These are phyloP conservation scores for Kodamaea anthophila DNA, from an alignment of 1,139 yeast genomes.

Conservation along the genomic window DNA sequence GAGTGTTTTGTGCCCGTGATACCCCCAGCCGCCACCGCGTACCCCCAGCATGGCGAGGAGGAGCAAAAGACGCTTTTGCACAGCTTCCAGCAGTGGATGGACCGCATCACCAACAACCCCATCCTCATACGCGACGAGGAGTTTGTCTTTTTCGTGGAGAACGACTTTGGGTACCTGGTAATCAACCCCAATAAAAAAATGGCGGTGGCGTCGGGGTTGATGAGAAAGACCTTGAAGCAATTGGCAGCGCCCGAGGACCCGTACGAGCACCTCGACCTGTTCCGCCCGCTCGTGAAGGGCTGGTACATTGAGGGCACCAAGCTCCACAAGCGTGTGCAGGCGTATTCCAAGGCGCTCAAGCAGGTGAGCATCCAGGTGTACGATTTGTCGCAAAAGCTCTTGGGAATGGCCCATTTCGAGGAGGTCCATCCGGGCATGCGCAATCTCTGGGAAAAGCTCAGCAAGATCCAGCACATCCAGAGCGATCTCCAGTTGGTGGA, in stretches of 20 bases:
- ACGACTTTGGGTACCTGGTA: conserved; percentile 78
- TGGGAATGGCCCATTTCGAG: conserved; percentile 46
- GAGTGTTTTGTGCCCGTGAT: conserved; percentile 92
- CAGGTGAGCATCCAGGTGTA: conserved; percentile 51
- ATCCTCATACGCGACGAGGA: conserved; percentile 82
- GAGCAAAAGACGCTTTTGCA: conserved; percentile 53
- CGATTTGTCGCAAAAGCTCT: conserved; percentile 60
- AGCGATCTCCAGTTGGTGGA: conserved; percentile 76
- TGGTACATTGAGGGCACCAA: conserved; percentile 60
- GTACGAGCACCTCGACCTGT: conserved; percentile 68
- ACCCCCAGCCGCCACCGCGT: conserved; percentile 69
- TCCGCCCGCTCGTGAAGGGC: conserved; percentile 79
- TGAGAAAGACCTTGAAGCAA: conserved; percentile 86
- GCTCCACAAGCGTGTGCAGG: conserved; percentile 50
- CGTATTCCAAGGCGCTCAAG: conserved; percentile 49
- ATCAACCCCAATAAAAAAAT: conserved; percentile 48
- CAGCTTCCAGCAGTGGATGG: conserved; percentile 83
- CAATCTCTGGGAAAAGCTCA: conserved; percentile 75
- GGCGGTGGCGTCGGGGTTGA: conserved; percentile 74
- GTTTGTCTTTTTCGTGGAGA: conserved; percentile 78
- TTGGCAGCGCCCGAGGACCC: conserved; percentile 90
- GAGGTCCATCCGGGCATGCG: conserved; percentile 57
- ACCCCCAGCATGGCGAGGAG: conserved; percentile 79
- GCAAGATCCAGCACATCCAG: conserved; percentile 59
- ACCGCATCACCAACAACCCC: conserved; percentile 67